Percentiles rank a stretch among this genome's conserved stretches.
These are phyloP conservation scores for Camellia japonica DNA, from an alignment of 148 eudicot genomes.

Conservation along the genomic window DNA sequence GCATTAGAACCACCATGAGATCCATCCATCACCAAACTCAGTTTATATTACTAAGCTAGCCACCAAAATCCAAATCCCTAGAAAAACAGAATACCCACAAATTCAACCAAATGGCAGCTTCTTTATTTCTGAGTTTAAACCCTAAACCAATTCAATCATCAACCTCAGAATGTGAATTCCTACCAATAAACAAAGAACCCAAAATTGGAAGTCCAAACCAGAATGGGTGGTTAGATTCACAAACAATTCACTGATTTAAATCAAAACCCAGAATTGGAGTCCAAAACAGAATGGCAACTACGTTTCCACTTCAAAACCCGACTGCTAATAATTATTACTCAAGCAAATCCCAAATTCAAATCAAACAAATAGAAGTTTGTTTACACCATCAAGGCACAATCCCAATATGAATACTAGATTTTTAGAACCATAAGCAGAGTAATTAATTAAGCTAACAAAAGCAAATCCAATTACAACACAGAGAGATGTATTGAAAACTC, in stretches of 20 bases:
- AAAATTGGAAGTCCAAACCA: neutral
- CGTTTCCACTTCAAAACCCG: neutral
- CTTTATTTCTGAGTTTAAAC: neutral
- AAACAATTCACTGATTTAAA: neutral
- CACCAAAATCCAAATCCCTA: neutral
- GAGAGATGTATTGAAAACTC: neutral
- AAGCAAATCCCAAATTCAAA: neutral
- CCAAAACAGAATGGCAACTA: neutral
- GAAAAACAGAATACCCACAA: conserved; percentile 8
- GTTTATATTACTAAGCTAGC: neutral
- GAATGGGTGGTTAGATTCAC: neutral
- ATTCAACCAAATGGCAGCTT: neutral
- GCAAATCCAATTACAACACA: neutral
- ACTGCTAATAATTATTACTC: neutral
- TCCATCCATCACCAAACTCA: conserved; percentile 33
- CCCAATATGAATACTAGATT: neutral
- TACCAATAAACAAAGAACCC: neutral
- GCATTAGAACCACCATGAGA: conserved; percentile 36
- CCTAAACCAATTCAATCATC: neutral
- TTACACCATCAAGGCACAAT: too few species aligned
- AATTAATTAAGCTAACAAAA: neutral
- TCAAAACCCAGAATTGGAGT: neutral
- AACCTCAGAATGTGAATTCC: neutral
- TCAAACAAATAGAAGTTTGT: neutral
- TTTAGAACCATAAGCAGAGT: neutral